These are phyloP conservation scores for Dacryopinax spathularia DNA, from an alignment of 768 basidiomycete species.

Conservation along the genomic window DNA sequence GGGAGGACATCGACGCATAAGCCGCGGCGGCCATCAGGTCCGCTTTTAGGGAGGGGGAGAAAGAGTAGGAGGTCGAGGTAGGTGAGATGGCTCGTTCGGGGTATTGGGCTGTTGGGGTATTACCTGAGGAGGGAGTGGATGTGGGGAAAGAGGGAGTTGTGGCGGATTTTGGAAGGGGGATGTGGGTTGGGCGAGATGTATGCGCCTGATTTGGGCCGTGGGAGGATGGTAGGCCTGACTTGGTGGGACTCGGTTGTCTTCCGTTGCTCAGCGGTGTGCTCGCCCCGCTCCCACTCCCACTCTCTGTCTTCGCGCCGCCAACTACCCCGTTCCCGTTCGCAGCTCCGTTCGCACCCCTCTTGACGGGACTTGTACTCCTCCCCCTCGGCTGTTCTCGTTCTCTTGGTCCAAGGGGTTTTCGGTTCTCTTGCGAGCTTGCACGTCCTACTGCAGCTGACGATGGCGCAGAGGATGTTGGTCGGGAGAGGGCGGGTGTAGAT, in stretches of 20 bases:
- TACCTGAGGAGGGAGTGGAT: background rate
- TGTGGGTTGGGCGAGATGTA: too few species aligned
- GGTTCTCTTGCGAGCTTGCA: background rate
- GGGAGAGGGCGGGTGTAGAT: background rate
- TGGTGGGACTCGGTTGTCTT: background rate
- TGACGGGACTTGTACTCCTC: background rate
- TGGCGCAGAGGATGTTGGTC: background rate
- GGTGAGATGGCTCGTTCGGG: background rate
- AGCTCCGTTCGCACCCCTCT: background rate
- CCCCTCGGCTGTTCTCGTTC: too few species aligned
- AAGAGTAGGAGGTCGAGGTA: background rate
- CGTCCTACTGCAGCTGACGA: too few species aligned
- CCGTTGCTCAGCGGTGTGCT: background rate
- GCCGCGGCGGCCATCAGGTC: background rate
- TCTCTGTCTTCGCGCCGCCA: too few species aligned
- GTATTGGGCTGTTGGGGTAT: background rate
- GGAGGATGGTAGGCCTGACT: background rate
- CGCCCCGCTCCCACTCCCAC: background rate
- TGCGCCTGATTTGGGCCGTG: too few species aligned
- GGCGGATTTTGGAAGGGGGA: background rate
- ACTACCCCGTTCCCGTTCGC: too few species aligned
- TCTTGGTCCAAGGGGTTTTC: background rate
- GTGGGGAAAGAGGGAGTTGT: background rate
- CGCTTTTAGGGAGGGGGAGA: background rate
- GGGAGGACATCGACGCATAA: background rate